Conservation (phyloP, 106 monocot genomes). For the Dioscorea dumetorum region DNA sequence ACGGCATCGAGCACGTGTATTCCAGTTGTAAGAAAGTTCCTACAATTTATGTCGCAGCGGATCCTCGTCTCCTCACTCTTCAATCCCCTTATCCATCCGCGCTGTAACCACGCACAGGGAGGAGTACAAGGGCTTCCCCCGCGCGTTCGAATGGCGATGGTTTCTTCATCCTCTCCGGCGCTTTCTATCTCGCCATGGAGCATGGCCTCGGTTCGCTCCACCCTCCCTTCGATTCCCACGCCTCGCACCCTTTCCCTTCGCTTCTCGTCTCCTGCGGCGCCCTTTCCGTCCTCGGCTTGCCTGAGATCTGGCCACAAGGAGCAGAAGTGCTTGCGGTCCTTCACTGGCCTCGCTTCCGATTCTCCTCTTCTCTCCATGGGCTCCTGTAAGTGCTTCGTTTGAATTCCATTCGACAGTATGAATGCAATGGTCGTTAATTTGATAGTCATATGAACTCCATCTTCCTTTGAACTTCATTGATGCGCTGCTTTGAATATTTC, state of each 20-base stretch:
- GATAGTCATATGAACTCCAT: no score
- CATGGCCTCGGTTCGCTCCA: conserved; percentile 64
- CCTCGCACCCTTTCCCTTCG: conserved; percentile 7
- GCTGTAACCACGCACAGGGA: no score
- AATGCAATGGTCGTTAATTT: no score
- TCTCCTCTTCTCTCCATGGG: conserved; percentile 23
- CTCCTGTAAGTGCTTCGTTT: conserved; percentile 27
- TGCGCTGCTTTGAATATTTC: no score
- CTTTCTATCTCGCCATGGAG: conserved; percentile 40
- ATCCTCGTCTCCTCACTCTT: no score
- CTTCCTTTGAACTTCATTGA: no score
- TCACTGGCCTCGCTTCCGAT: conserved; percentile 51
- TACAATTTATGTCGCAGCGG: no score
- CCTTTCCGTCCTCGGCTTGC: conserved; percentile 1
- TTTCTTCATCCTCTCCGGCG: conserved; percentile 14
- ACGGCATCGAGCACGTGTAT: no score
- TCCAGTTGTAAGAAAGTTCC: no score
- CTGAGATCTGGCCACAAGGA: conserved; percentile 5
- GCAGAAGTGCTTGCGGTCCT: conserved; percentile 27
- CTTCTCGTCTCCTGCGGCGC: conserved; percentile 3
- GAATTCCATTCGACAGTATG: neutral
- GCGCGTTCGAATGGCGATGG: conserved; percentile 8
- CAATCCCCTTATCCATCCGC: no score
- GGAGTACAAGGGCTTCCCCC: neutral
- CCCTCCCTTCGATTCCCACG: conserved; percentile 41